These are phyloP conservation scores for Galeopsis tetrahit DNA, from an alignment of 257 asterid genomes.

Conservation along the genomic window DNA sequence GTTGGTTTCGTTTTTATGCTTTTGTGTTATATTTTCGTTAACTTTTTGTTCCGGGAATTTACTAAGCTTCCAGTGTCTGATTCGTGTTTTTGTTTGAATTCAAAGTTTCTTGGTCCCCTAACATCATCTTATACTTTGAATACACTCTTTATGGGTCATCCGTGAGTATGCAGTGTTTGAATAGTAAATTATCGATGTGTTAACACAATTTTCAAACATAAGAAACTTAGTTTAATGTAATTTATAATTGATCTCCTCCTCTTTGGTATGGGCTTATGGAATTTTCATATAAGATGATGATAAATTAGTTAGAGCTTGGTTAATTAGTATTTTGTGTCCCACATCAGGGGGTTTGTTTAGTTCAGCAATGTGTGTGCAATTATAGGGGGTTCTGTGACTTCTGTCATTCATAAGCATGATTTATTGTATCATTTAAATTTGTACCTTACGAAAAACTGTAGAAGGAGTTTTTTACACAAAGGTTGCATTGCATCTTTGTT, in stretches of 20 bases:
- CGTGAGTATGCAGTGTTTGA: constrained; percentile 2
- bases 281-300: no score
- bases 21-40: neutral
- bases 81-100: neutral
- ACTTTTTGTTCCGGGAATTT: neutral
- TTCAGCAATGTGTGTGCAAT: neutral
- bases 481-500: neutral
- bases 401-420: neutral
- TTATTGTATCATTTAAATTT: neutral
- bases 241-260: neutral
- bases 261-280: neutral
- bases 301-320: neutral
- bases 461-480: constrained; percentile 8
- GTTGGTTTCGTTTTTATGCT: neutral
- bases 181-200: neutral
- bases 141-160: neutral
- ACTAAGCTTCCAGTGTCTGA: neutral
- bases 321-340: neutral
- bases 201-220: neutral
- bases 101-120: neutral
- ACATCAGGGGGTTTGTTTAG: neutral
- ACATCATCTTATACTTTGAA: no score
- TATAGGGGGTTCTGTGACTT: neutral
- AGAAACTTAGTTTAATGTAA: neutral
- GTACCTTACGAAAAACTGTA: neutral